phyloP scores from a whole-genome alignment of 805 yeast species.

The Schwanniomyces yamadae region DNA sequence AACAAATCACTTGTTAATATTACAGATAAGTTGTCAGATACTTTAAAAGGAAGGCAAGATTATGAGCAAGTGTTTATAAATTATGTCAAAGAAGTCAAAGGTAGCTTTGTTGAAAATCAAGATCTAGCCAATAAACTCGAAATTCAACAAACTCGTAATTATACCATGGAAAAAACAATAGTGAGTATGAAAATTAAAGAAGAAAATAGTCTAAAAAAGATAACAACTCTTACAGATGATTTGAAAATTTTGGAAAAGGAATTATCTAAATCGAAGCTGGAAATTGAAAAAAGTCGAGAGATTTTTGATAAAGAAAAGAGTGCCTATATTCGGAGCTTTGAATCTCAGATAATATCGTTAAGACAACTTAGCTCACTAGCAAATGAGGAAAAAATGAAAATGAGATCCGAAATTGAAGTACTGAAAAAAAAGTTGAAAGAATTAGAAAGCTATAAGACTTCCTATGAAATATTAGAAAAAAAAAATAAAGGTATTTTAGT shows the following conservation, averaged over 20 bases:
- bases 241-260: conserved; percentile 2
- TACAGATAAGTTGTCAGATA: background rate
- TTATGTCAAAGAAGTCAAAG: background rate
- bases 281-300: conserved; percentile 4
- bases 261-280: background rate
- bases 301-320: conserved; percentile 5
- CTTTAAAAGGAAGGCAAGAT: background rate
- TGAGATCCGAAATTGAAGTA: conserved; percentile 14
- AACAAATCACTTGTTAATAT: background rate
- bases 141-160: background rate
- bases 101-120: background rate
- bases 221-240: background rate
- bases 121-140: background rate
- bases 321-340: conserved; percentile 9
- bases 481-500: conserved; percentile 3
- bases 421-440: conserved; percentile 23
- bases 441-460: conserved; percentile 24
- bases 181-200: background rate
- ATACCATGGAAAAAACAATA: background rate
- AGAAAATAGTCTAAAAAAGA: background rate
- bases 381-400: conserved; percentile 13
- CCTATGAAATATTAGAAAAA: conserved; percentile 25
- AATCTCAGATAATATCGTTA: background rate
- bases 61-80: background rate
- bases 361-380: conserved; percentile 1